Evolutionary conservation across 192 early-diverging fungal genomes (phyloP), one percentile per base, ranked within the genome.

Genomic region (Podila minutissima): DNA sequence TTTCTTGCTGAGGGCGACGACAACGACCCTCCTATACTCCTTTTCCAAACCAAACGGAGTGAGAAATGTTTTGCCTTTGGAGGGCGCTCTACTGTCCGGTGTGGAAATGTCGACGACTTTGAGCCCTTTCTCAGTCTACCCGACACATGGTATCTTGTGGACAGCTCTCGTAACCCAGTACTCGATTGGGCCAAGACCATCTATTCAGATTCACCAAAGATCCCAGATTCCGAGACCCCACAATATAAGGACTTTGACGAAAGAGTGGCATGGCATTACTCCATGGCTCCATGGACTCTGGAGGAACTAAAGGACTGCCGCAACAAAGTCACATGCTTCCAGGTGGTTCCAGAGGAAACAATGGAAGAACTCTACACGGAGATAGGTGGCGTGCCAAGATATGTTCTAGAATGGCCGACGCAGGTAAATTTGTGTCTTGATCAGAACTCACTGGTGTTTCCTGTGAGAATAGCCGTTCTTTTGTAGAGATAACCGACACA

Each of bases 361-460:
- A 31, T 71, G 46, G 57, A 77, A 11, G 50, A 65, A 20, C 62
- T 77, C 50, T 66, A 66, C 22, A 24, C 24, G 3, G 66, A 60
- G 63, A 71, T 76, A 49, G 75, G 75, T 37, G 68, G 63, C 33
- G 53, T 70, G 26, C 75, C 68, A 7, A 71, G 62, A 53, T 77
- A 77, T 59, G 68, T 77, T 53, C 59, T 77, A 49, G 58, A 59
- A 37, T 29, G 15, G 29, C 62, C 68, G 11, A 61, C 11, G 71
- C 0, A 64, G 55, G 60, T 62, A 64, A n/a, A n/a, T n/a, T n/a
- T n/a, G n/a, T 53, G 66, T 67, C 3, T 38, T 7, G 6, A 32
- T n/a, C 12, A 13, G 17, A 33, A 55, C 15, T 17, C 32, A 15
- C 12, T 6, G 31, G n/a, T 0, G 4, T 19, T 65, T 58, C 20